phyloP scores from a whole-genome alignment of 768 basidiomycete species.

The Naganishia randhawae region DNA sequence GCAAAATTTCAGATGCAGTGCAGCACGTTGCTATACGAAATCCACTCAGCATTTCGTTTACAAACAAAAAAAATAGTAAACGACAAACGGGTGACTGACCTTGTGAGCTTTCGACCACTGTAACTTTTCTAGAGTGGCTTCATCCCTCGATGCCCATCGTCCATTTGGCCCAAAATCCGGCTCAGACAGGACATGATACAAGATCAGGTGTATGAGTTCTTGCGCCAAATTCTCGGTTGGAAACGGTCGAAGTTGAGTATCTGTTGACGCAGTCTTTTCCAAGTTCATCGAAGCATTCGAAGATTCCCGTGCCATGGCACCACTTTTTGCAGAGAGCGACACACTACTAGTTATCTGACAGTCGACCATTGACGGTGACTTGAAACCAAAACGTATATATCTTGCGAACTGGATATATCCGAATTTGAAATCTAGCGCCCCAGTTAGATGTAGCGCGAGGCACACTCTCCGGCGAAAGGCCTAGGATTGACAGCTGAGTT shows the following conservation, averaged over 20 bases:
- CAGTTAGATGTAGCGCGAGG: too few species aligned
- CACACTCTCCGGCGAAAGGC: too few species aligned
- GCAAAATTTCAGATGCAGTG: slow-evolving; percentile 25
- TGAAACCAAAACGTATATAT: background rate
- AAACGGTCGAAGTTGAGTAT: slow-evolving; percentile 17
- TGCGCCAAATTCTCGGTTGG: slow-evolving; percentile 18
- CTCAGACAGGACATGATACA: slow-evolving; percentile 23
- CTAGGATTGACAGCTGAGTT: too few species aligned
- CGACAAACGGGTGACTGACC: slow-evolving; percentile 23
- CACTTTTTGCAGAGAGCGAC: background rate
- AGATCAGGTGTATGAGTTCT: slow-evolving; percentile 27
- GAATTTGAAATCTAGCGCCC: too few species aligned
- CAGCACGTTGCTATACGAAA: slow-evolving; percentile 13
- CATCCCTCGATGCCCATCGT: slow-evolving; percentile 19
- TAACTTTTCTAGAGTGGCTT: slow-evolving; percentile 6
- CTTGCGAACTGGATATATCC: too few species aligned
- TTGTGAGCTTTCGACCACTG: slow-evolving; percentile 22
- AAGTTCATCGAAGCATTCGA: background rate
- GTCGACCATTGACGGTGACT: background rate
- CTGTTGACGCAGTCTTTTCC: background rate
- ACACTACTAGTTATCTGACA: background rate
- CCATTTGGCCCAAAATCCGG: slow-evolving; percentile 29
- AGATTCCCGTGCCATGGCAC: background rate
- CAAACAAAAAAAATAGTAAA: background rate
- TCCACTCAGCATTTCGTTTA: background rate